These are phyloP conservation scores for Aspergillus pseudotamarii DNA, from an alignment of 2,329 filamentous ascomycete genomes.

Conservation along the genomic window DNA sequence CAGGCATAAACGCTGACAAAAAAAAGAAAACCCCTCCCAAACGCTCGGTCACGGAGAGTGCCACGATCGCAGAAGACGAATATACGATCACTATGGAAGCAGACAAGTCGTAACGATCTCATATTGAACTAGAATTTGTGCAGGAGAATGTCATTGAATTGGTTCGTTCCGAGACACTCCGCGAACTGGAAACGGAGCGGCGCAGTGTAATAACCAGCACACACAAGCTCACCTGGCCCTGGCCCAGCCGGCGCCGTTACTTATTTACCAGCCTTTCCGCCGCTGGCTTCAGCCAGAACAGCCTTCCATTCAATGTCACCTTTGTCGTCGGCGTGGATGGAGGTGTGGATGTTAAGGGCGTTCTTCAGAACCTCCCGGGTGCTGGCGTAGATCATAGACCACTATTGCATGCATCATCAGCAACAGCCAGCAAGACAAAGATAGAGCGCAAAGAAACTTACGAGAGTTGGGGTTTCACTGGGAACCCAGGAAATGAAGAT, in stretches of 20 bases:
- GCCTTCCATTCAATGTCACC: conserved; percentile 47
- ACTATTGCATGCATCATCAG: conserved; percentile 32
- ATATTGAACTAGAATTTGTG: conserved; percentile 41
- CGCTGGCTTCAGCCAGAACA: conserved; percentile 43
- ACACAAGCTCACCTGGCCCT: conserved; percentile 31
- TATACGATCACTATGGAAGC: conserved; percentile 26
- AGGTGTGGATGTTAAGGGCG: conserved; percentile 47
- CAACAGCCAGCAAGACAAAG: neutral
- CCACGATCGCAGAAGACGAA: conserved; percentile 22
- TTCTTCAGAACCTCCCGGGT: conserved; percentile 53
- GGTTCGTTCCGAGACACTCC: conserved; percentile 30
- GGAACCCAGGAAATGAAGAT: conserved; percentile 55
- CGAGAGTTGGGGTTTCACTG: conserved; percentile 41
- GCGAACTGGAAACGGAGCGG: conserved; percentile 17
- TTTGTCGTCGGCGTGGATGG: conserved; percentile 47
- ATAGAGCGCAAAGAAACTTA: conserved; percentile 29
- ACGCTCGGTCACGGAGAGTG: conserved; percentile 20
- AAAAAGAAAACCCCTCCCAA: conserved; percentile 20
- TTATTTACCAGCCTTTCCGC: conserved; percentile 44
- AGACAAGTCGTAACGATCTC: conserved; percentile 41
- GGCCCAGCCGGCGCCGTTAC: conserved; percentile 39
- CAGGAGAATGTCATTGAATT: conserved; percentile 32
- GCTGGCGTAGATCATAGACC: conserved; percentile 55
- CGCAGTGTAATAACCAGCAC: conserved; percentile 21
- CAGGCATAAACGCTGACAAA: conserved; percentile 29